phyloP scores from a whole-genome alignment of 2,329 filamentous ascomycete genomes.

The Sclerotinia nivalis region DNA sequence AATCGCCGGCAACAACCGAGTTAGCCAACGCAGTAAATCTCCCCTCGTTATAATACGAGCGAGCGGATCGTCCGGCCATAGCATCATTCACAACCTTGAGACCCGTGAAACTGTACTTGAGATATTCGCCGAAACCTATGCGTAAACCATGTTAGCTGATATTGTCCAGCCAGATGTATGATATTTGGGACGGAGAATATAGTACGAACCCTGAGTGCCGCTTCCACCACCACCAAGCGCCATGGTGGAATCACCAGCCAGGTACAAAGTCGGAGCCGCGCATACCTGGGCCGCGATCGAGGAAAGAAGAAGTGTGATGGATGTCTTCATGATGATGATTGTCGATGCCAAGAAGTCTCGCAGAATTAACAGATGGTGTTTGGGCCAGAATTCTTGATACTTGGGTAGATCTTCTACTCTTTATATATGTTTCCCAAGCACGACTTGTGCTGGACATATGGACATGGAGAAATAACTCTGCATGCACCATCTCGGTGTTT shows the following conservation, averaged over 20 bases:
- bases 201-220: slow-evolving; percentile 44
- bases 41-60: slow-evolving; percentile 66
- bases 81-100: slow-evolving; percentile 62
- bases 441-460: background rate
- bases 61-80: slow-evolving; percentile 64
- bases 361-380: background rate
- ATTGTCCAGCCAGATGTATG: too few relatives aligned
- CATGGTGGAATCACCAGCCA: slow-evolving; percentile 65
- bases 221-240: slow-evolving; percentile 49
- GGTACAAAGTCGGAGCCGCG: slow-evolving; percentile 48
- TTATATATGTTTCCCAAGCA: background rate
- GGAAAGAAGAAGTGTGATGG: slow-evolving; percentile 5
- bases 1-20: slow-evolving; percentile 41
- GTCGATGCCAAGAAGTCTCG: background rate
- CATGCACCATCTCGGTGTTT: background rate
- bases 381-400: background rate
- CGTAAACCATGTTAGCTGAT: slow-evolving; percentile 1
- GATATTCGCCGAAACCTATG: slow-evolving; percentile 63
- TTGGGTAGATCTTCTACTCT: background rate
- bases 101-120: slow-evolving; percentile 51
- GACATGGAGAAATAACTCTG: background rate
- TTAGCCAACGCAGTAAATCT: slow-evolving; percentile 60
- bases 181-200: slow-evolving; percentile 13
- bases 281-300: slow-evolving; percentile 16
- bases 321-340: slow-evolving; percentile 15